Percentiles rank a stretch among this genome's conserved stretches.
Conservation (phyloP, 371 early-diverging fungal genomes). For the Syncephalastrum sp. region DNA sequence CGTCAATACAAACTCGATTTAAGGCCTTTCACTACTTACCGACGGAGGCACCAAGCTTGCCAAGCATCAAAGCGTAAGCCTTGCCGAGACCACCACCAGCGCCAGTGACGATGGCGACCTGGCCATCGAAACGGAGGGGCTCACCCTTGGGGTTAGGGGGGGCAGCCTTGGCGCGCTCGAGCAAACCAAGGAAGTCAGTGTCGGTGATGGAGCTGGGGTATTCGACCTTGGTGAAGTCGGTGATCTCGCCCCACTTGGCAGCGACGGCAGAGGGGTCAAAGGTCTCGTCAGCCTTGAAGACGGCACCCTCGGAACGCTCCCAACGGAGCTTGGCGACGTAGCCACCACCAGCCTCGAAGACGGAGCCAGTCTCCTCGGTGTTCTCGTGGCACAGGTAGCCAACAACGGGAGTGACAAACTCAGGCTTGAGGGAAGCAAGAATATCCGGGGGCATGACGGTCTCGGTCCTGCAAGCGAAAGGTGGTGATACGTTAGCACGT, state of each 20-base stretch:
- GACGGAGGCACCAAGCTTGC: constrained; percentile 75
- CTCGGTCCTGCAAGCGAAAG: constrained; percentile 57
- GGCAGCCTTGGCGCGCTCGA: constrained; percentile 75
- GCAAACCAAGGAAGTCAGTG: constrained; percentile 80
- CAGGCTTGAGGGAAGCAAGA: constrained; percentile 91
- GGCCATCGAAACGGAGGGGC: constrained; percentile 77
- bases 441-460: constrained; percentile 94
- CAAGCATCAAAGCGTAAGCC: constrained; percentile 85
- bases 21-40: constrained; percentile 15
- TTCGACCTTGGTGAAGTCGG: constrained; percentile 69
- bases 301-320: constrained; percentile 88
- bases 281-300: constrained; percentile 88
- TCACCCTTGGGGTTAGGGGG: constrained; percentile 59
- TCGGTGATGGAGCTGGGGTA: constrained; percentile 81
- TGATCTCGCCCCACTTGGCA: constrained; percentile 75
- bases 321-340: constrained; percentile 90
- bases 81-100: constrained; percentile 92
- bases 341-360: constrained; percentile 97
- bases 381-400: constrained; percentile 90
- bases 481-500: constrained; percentile 1
- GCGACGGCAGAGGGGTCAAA: constrained; percentile 85
- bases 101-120: constrained; percentile 89
- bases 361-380: constrained; percentile 80
- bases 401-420: constrained; percentile 95
- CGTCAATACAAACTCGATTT: background rate